Base-by-base conservation (phyloP, 2,329 filamentous ascomycete species). In the Trichoderma sp. region DNA sequence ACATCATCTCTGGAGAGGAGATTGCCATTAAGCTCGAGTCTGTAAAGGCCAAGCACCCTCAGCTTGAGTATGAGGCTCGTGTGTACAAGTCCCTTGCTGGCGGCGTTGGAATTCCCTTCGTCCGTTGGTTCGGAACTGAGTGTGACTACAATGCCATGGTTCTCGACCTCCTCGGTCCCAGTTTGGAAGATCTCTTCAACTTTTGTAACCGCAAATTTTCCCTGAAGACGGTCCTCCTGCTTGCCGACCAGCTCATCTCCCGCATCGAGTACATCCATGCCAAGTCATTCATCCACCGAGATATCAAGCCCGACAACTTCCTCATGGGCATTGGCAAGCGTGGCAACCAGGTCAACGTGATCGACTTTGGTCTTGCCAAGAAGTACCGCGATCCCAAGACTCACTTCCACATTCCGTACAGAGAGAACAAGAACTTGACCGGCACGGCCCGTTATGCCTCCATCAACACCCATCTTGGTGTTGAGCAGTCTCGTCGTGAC, bases 91-190 rank as follows among this genome's bases (percentile, higher is more conserved):
- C 91, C 29, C 94, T 99, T 71, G 97, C 97, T 75, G 97, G 97
- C 79, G 97, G 97, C 85, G 97, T 98, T 81, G 97, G 97, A 77
- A 99, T 99, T 79, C 97, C 97, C 65, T 98, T 98, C 83, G 97
- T 99, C 83, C 95, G 96, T 87, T 99, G 97, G 97, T 99, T 98
- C 86, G 97, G 97, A 80, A 98, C 96, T 77, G 97, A 99, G 87
- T 98, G 96, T 86, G 97, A 98, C 88, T 98, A 99, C 92, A 98
- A 99, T 87, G 97, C 97, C 85, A 98, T 99, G 97, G 97, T 99
- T 71, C 92, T 98, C 79, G 97, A 99, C 83, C 92, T 99, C 31
- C 93, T 99, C 75, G 97, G 97, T 53, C 97, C 97, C 79, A 97
- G 93, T 82, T 88, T 99, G 86, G 97, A 99, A 87, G 97, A 99